Evolutionary conservation across 768 basidiomycete genomes (phyloP).

Genomic region (Amanita exitialis): DNA sequence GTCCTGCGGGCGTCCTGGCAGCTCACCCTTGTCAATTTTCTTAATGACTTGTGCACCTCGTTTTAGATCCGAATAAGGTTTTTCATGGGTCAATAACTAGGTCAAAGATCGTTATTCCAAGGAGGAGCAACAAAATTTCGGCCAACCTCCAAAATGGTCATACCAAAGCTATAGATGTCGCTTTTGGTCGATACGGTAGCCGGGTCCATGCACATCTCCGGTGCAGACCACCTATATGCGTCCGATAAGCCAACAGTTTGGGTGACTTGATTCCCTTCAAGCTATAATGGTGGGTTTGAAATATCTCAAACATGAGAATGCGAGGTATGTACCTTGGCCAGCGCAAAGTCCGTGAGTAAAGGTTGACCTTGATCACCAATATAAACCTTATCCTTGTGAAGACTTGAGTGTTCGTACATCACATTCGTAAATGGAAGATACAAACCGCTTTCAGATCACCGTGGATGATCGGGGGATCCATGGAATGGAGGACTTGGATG

Average conservation of each 20-base stretch:
- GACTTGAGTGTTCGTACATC: neutral
- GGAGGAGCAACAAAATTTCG: too few relatives aligned
- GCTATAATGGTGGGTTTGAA: neutral
- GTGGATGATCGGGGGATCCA: conserved; percentile 5
- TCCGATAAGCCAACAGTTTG: conserved; percentile 1
- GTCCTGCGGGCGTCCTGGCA: conserved; percentile 10
- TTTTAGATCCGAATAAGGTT: conserved; percentile 1
- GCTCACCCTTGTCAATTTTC: conserved; percentile 8
- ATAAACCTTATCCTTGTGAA: neutral
- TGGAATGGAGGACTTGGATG: conserved; percentile 4
- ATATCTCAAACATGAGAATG: neutral
- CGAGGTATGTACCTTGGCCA: neutral
- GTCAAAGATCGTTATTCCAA: neutral
- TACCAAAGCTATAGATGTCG: conserved; percentile 5
- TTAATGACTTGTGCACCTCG: neutral
- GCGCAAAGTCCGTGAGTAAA: conserved; percentile 2
- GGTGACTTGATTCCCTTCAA: neutral
- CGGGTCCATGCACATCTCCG: conserved; percentile 2
- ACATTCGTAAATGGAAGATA: neutral
- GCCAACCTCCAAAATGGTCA: conserved; percentile 4
- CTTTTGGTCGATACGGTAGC: conserved; percentile 3
- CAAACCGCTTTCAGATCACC: conserved; percentile 6
- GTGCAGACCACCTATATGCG: conserved; percentile 3
- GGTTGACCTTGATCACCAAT: conserved; percentile 3
- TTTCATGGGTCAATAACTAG: conserved; percentile 1